phyloP scores from a whole-genome alignment of 2,329 filamentous ascomycete species.

The Domatiomyces globalis region DNA sequence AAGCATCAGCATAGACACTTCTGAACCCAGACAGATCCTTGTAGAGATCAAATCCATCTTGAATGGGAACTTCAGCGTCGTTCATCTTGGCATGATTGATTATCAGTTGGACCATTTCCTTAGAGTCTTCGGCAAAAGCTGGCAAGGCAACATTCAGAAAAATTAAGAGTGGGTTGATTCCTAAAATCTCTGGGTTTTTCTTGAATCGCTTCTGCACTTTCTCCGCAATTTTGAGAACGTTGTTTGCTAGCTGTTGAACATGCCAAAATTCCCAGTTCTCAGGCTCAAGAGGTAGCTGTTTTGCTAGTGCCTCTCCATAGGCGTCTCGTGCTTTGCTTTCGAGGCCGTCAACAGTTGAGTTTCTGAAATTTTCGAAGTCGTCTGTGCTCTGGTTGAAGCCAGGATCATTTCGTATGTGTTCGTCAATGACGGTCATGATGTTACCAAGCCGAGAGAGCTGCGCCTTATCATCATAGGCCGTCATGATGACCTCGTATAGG shows the following conservation, averaged over 20 bases:
- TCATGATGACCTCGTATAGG: conserved; percentile 72
- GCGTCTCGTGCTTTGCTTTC: conserved; percentile 60
- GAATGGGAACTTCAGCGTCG: conserved; percentile 63
- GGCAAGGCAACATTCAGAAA: conserved; percentile 75
- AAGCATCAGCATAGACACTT: conserved; percentile 58
- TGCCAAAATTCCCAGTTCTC: conserved; percentile 83
- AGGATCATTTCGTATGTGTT: conserved; percentile 66
- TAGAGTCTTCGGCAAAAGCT: conserved; percentile 76
- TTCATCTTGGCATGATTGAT: conserved; percentile 56
- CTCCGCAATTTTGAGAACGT: conserved; percentile 70
- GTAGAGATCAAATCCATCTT: conserved; percentile 92
- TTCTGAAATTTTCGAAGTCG: conserved; percentile 57
- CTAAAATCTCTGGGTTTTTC: conserved; percentile 77
- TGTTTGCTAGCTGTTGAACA: conserved; percentile 75
- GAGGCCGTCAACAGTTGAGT: conserved; percentile 58
- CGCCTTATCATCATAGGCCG: conserved; percentile 78
- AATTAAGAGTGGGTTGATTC: conserved; percentile 53
- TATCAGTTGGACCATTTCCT: conserved; percentile 70
- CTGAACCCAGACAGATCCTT: conserved; percentile 75
- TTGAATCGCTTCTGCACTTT: conserved; percentile 86
- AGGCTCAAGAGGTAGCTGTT: conserved; percentile 63
- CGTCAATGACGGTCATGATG: conserved; percentile 66
- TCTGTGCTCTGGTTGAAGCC: conserved; percentile 58
- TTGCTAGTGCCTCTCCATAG: conserved; percentile 65
- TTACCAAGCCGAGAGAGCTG: conserved; percentile 53